These are phyloP conservation scores for Penicillium sp. DNA, from an alignment of 2,329 filamentous ascomycete genomes.

Conservation along the genomic window DNA sequence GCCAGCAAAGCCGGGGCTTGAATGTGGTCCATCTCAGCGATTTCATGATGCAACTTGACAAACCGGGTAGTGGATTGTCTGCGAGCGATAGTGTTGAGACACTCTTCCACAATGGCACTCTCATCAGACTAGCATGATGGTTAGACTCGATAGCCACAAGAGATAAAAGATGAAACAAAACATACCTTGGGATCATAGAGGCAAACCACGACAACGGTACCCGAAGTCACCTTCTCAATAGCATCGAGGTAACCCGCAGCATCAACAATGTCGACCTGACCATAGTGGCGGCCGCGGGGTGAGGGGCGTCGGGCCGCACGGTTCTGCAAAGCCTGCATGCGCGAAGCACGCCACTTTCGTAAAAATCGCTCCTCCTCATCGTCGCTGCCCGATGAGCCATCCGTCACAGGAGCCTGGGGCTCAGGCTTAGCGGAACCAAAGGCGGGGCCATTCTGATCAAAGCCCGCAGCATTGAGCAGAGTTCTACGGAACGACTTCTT, in stretches of 20 bases:
- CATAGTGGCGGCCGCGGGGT: slow-evolving; percentile 75
- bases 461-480: slow-evolving; percentile 37
- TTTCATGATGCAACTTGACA: slow-evolving; percentile 84
- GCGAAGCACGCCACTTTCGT: slow-evolving; percentile 77
- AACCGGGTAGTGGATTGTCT: slow-evolving; percentile 74
- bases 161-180: slow-evolving; percentile 12
- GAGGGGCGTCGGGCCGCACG: slow-evolving; percentile 68
- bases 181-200: slow-evolving; percentile 85
- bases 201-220: slow-evolving; percentile 87
- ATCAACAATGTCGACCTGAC: slow-evolving; percentile 79
- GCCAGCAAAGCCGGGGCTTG: slow-evolving; percentile 84
- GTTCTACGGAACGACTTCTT: slow-evolving; percentile 49
- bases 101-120: slow-evolving; percentile 75
- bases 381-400: slow-evolving; percentile 38
- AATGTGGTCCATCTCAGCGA: slow-evolving; percentile 90
- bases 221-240: slow-evolving; percentile 80
- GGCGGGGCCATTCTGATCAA: slow-evolving; percentile 29
- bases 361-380: slow-evolving; percentile 79
- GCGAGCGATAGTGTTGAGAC: slow-evolving; percentile 71
- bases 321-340: slow-evolving; percentile 73
- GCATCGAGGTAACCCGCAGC: slow-evolving; percentile 92
- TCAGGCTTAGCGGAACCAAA: slow-evolving; percentile 27
- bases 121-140: slow-evolving; percentile 64
- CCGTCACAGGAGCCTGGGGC: slow-evolving; percentile 21
- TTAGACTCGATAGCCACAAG: slow-evolving; percentile 1